These are phyloP conservation scores for Laguncularia racemosa DNA, from an alignment of 345 rosid species.

Conservation along the genomic window DNA sequence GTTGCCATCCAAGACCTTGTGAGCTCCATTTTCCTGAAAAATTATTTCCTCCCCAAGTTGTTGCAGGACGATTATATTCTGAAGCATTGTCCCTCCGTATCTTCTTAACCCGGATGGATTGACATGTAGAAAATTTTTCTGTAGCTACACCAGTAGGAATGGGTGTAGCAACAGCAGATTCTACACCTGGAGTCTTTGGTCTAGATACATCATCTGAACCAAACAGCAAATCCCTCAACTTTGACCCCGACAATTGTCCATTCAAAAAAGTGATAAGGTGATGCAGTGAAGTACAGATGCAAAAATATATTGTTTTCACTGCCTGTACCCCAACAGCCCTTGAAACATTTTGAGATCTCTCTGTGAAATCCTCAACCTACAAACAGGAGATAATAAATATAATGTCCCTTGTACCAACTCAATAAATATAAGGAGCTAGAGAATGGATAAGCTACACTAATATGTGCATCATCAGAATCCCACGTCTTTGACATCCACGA, in stretches of 20 bases:
- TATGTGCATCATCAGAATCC: constrained; percentile 11
- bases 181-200: neutral
- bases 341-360: constrained; percentile 33
- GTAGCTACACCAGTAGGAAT: too few species aligned
- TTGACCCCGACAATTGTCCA: constrained; percentile 12
- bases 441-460: constrained; percentile 24
- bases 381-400: neutral
- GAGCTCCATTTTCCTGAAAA: too few species aligned
- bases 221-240: constrained; percentile 28
- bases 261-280: constrained; percentile 21
- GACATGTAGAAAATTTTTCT: too few species aligned
- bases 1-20: too few species aligned
- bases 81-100: too few species aligned
- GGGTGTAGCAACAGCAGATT: too few species aligned
- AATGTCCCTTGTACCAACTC: neutral
- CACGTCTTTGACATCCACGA: constrained; percentile 34
- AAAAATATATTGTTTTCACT: constrained; percentile 25
- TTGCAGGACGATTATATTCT: too few species aligned
- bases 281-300: constrained; percentile 21
- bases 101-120: too few species aligned
- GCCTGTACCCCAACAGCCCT: constrained; percentile 35
- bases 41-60: too few species aligned
- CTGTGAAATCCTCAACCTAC: constrained; percentile 47
- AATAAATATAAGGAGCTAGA: neutral
- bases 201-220: constrained; percentile 7